Evolutionary conservation across 257 asterid species (phyloP).

Genomic region (Hygrophila difformis): DNA sequence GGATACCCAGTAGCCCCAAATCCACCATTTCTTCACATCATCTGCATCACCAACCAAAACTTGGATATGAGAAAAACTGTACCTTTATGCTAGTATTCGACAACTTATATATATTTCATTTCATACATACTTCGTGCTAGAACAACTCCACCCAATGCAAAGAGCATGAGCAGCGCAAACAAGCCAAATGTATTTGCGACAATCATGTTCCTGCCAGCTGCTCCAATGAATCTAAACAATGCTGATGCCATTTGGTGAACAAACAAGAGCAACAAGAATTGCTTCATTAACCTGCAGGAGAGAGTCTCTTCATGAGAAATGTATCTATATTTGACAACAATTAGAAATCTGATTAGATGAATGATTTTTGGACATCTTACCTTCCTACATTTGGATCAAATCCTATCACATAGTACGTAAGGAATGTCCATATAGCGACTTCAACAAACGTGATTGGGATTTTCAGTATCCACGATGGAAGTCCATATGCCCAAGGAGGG

Average conservation of each 20-base stretch:
- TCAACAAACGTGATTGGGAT: slow-evolving; percentile 42
- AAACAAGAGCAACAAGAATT: slow-evolving; percentile 33
- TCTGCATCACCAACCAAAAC: slow-evolving; percentile 24
- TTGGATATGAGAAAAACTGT: neutral
- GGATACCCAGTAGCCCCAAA: slow-evolving; percentile 74
- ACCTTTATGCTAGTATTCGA: no score
- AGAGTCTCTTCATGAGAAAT: no score
- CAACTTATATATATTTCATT: no score
- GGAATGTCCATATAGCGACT: slow-evolving; percentile 42
- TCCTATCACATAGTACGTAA: slow-evolving; percentile 59
- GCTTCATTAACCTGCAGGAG: slow-evolving; percentile 51
- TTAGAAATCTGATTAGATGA: no score
- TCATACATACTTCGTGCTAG: slow-evolving; percentile 46
- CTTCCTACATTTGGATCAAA: slow-evolving; percentile 60
- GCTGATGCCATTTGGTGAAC: slow-evolving; percentile 40
- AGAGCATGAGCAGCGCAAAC: slow-evolving; percentile 42
- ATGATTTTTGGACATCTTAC: no score
- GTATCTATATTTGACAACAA: no score
- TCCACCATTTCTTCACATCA: slow-evolving; percentile 60
- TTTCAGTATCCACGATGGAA: slow-evolving; percentile 57
- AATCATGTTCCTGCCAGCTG: slow-evolving; percentile 53
- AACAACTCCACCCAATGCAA: slow-evolving; percentile 62
- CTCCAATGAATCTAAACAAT: slow-evolving; percentile 53
- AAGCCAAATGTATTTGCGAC: slow-evolving; percentile 58
- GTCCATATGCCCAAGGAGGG: slow-evolving; percentile 56